Percentiles rank a stretch among this genome's conserved stretches.
These are phyloP conservation scores for Akanthomyces lecanii DNA, from an alignment of 2,329 filamentous ascomycete species.

Conservation along the genomic window DNA sequence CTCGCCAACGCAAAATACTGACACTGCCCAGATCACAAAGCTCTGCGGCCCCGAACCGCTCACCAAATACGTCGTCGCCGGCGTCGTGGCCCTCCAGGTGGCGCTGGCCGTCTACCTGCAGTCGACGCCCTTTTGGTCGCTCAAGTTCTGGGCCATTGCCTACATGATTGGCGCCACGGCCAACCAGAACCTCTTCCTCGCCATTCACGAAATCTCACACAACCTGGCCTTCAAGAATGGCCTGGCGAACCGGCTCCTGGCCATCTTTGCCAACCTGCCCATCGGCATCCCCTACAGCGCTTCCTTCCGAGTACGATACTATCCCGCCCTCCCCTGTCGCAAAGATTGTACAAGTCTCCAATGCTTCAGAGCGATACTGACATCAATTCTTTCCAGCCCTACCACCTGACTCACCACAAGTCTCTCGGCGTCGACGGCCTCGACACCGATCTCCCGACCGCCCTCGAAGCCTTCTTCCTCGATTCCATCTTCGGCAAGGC, in stretches of 20 bases:
- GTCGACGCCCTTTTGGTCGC: constrained; percentile 74
- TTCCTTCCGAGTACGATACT: constrained; percentile 70
- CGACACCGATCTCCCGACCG: constrained; percentile 91
- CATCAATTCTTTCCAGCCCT: constrained; percentile 54
- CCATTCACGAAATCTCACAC: constrained; percentile 98
- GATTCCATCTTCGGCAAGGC: constrained; percentile 94
- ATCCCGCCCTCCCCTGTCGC: background rate
- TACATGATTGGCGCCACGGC: constrained; percentile 92
- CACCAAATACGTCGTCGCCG: constrained; percentile 86
- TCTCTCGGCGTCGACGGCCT: constrained; percentile 93
- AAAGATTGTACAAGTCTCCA: background rate
- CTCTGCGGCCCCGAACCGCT: constrained; percentile 93
- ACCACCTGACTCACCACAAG: constrained; percentile 98
- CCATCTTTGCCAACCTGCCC: constrained; percentile 90
- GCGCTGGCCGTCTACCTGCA: constrained; percentile 71
- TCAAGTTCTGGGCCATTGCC: constrained; percentile 78
- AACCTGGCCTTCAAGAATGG: constrained; percentile 88
- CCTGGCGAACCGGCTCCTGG: constrained; percentile 75
- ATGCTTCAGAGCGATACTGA: constrained; percentile 21
- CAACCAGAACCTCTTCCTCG: constrained; percentile 97
- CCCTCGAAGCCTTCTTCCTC: constrained; percentile 85
- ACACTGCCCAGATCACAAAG: constrained; percentile 70
- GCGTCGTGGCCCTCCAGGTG: constrained; percentile 79
- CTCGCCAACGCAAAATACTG: background rate
- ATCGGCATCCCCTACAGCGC: constrained; percentile 96